These are phyloP conservation scores for Cladorrhinum sp. DNA, from an alignment of 2,329 filamentous ascomycete species.

Conservation along the genomic window DNA sequence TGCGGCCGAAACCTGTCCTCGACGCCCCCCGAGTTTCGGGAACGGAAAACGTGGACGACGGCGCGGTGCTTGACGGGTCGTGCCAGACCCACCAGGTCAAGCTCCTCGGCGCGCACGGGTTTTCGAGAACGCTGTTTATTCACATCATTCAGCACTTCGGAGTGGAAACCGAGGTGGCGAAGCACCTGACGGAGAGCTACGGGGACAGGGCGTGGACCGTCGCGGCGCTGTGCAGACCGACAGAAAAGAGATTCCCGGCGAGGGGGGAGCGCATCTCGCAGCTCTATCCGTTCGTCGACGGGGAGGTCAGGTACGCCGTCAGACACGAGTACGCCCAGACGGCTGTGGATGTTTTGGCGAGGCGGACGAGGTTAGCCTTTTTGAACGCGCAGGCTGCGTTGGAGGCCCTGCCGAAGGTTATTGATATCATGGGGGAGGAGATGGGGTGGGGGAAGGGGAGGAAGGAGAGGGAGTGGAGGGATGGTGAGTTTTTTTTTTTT, in stretches of 20 bases:
- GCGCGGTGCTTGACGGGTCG: constrained; percentile 64
- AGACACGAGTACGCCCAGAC: constrained; percentile 89
- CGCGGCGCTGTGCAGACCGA: constrained; percentile 73
- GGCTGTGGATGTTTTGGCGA: constrained; percentile 80
- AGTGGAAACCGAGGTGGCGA: constrained; percentile 86
- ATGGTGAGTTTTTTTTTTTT: constrained; percentile 49
- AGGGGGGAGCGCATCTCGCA: constrained; percentile 74
- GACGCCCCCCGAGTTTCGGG: constrained; percentile 65
- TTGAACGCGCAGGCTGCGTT: constrained; percentile 87
- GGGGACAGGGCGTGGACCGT: constrained; percentile 92
- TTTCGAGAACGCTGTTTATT: constrained; percentile 87
- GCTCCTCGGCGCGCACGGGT: constrained; percentile 76
- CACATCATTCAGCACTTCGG: constrained; percentile 92
- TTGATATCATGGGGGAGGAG: constrained; percentile 86
- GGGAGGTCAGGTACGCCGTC: constrained; percentile 85
- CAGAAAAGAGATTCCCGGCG: constrained; percentile 75
- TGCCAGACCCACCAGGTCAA: constrained; percentile 74
- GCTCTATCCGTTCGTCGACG: constrained; percentile 87
- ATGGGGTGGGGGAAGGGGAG: constrained; percentile 71
- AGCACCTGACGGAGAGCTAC: constrained; percentile 83
- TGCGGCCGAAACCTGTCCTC: constrained; percentile 50
- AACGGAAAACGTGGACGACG: constrained; percentile 65
- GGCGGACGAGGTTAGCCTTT: constrained; percentile 82
- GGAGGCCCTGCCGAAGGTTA: constrained; percentile 78
- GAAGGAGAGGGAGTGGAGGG: constrained; percentile 77